phyloP scores from a whole-genome alignment of 139 green algal species.

The Closterium sp. region DNA sequence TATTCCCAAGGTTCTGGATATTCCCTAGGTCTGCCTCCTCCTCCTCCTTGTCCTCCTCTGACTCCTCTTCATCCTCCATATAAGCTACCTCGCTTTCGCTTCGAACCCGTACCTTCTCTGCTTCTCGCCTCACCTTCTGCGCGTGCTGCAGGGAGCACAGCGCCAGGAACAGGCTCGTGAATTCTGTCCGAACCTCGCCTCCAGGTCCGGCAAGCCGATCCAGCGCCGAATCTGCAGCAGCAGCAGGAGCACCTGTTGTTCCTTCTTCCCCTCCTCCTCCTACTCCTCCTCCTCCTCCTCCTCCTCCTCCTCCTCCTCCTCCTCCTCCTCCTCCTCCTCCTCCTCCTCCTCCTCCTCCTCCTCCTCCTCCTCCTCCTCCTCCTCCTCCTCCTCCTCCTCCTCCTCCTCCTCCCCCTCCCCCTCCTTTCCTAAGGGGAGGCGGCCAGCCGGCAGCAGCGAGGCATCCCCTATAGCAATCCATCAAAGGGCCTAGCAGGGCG shows the following conservation, averaged over 20 bases:
- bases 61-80: neutral
- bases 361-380: too few relatives aligned
- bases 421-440: neutral
- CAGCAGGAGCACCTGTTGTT: neutral
- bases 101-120: neutral
- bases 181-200: neutral
- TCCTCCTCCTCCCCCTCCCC: neutral
- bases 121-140: neutral
- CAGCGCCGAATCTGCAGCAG: neutral
- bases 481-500: neutral
- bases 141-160: neutral
- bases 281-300: neutral
- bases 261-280: neutral
- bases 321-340: neutral
- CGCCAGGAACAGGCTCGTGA: neutral
- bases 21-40: neutral
- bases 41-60: neutral
- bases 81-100: neutral
- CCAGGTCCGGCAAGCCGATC: neutral
- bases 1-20: neutral
- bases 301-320: neutral
- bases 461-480: neutral
- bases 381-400: too few relatives aligned
- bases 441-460: neutral
- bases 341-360: too few relatives aligned